phyloP scores from a whole-genome alignment of 768 basidiomycete species.

The Phylloporus sp. region DNA sequence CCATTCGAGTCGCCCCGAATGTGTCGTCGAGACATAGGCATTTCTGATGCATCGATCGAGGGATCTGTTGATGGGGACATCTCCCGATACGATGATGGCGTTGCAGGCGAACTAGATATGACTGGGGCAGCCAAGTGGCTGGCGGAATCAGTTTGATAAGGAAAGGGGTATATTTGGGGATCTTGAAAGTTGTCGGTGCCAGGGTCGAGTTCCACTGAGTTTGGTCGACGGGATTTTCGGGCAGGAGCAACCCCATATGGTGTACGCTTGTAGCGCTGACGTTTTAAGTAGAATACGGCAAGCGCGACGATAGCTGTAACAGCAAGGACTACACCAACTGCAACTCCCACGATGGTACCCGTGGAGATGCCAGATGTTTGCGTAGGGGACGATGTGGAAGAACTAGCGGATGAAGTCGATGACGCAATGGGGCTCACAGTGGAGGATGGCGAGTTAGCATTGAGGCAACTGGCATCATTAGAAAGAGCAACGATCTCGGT shows the following conservation, averaged over 20 bases:
- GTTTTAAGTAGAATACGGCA: conserved; percentile 47
- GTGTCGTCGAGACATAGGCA: conserved; percentile 7
- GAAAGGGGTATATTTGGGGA: conserved; percentile 34
- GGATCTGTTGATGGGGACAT: conserved; percentile 1
- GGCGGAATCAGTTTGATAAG: conserved; percentile 24
- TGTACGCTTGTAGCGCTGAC: conserved; percentile 18
- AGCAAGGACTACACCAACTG: conserved; percentile 51
- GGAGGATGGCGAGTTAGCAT: conserved; percentile 49
- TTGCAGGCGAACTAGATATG: not conserved
- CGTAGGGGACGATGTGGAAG: conserved; percentile 19
- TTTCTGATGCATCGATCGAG: conserved; percentile 9
- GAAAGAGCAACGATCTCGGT: conserved; percentile 45
- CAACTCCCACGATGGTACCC: conserved; percentile 45
- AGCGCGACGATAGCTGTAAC: conserved; percentile 50
- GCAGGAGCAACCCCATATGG: conserved; percentile 29
- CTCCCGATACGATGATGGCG: conserved; percentile 2
- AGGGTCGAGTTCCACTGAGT: conserved; percentile 38
- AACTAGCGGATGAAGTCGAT: conserved; percentile 11
- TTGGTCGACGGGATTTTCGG: conserved; percentile 30
- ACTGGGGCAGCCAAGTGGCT: conserved; percentile 14
- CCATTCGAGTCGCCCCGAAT: conserved; percentile 20
- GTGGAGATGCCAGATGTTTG: conserved; percentile 33
- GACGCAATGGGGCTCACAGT: conserved; percentile 32
- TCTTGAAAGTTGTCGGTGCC: conserved; percentile 25
- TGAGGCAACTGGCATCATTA: conserved; percentile 50